Percentiles rank a stretch among this genome's conserved stretches.
These are phyloP conservation scores for Plectosphaerella cucumerina DNA, from an alignment of 2,329 filamentous ascomycete species.

Conservation along the genomic window DNA sequence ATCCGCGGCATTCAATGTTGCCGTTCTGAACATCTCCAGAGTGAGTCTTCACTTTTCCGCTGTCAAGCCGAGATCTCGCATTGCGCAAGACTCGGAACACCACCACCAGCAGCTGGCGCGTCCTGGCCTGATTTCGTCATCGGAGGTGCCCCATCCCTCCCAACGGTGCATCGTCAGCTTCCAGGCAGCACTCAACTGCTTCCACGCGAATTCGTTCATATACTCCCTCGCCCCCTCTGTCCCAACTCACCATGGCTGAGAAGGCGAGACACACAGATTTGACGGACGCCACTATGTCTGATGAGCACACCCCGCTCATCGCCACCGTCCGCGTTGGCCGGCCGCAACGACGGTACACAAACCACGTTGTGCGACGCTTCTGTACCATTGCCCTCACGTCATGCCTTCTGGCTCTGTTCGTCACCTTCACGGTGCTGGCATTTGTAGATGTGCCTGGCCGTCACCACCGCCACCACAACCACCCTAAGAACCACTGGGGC, in stretches of 20 bases:
- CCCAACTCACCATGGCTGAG: background rate
- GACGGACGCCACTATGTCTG: slow-evolving; percentile 27
- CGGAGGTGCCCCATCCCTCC: too few relatives aligned
- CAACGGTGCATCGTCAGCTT: too few relatives aligned
- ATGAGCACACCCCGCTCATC: slow-evolving; percentile 64
- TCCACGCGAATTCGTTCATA: background rate
- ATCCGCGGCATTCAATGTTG: too few relatives aligned
- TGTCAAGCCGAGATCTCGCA: too few relatives aligned
- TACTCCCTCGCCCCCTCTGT: background rate
- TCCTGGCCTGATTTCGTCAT: too few relatives aligned
- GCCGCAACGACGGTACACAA: slow-evolving; percentile 50
- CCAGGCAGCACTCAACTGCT: background rate
- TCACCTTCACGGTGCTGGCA: slow-evolving; percentile 45
- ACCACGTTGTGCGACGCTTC: slow-evolving; percentile 59
- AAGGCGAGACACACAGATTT: background rate
- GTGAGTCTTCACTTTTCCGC: too few relatives aligned
- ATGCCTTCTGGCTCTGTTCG: slow-evolving; percentile 45
- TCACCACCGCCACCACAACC: slow-evolving; percentile 25
- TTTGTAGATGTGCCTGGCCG: slow-evolving; percentile 34
- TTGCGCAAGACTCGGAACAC: too few relatives aligned
- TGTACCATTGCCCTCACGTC: slow-evolving; percentile 59
- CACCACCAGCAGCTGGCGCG: too few relatives aligned
- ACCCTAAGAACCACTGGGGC: slow-evolving; percentile 14
- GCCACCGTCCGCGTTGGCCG: slow-evolving; percentile 55
- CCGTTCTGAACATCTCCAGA: too few relatives aligned